These are phyloP conservation scores for Phaeotremella fagi DNA, from an alignment of 768 basidiomycete genomes.

Conservation along the genomic window DNA sequence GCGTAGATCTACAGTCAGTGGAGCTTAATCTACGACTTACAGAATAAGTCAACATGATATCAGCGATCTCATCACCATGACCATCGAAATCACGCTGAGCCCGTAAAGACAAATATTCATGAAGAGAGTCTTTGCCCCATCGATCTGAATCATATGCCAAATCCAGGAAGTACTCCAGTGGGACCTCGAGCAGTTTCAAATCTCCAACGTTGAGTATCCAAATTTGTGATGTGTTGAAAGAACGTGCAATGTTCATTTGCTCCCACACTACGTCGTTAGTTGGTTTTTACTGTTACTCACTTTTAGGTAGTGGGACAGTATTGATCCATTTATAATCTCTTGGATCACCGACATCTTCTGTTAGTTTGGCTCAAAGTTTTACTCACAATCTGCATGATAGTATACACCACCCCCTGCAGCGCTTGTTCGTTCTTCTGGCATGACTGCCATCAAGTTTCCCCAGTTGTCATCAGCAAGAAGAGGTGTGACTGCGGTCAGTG, in stretches of 20 bases:
- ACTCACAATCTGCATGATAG: slow-evolving; percentile 55
- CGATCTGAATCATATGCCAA: slow-evolving; percentile 60
- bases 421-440: slow-evolving; percentile 55
- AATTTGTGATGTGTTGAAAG: slow-evolving; percentile 57
- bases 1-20: slow-evolving; percentile 39
- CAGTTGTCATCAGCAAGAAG: slow-evolving; percentile 63
- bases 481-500: too few relatives aligned
- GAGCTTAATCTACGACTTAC: slow-evolving; percentile 18
- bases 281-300: slow-evolving; percentile 55
- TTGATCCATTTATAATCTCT: slow-evolving; percentile 69
- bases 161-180: slow-evolving; percentile 64
- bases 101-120: slow-evolving; percentile 58
- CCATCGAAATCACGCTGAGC: slow-evolving; percentile 63
- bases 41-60: slow-evolving; percentile 52
- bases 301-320: slow-evolving; percentile 39
- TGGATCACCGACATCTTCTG: slow-evolving; percentile 58
- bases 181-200: slow-evolving; percentile 67
- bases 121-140: slow-evolving; percentile 58
- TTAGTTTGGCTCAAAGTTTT: slow-evolving; percentile 14
- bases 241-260: slow-evolving; percentile 64
- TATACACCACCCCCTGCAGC: slow-evolving; percentile 67
- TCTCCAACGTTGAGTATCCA: slow-evolving; percentile 76
- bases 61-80: slow-evolving; percentile 54
- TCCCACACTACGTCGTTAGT: slow-evolving; percentile 54
- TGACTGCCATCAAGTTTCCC: slow-evolving; percentile 66